Evolutionary conservation across 176 grass and related monocot genomes (phyloP), one percentile per base, ranked within the genome.

Genomic region (Aegilops tauschii): DNA sequence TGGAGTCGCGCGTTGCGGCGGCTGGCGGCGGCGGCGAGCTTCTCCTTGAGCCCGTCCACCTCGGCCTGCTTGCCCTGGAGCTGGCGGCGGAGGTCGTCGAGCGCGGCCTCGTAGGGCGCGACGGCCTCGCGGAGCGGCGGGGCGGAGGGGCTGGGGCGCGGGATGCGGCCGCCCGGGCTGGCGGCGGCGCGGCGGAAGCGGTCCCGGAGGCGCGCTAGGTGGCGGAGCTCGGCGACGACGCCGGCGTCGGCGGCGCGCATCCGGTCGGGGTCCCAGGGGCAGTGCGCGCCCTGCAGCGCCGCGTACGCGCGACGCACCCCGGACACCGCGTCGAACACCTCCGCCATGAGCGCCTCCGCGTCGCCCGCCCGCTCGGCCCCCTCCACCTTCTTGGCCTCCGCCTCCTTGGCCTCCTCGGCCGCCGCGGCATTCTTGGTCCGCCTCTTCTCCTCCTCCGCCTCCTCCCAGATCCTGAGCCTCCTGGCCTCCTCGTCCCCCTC

Each of bases 261-360:
- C 84, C 91, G 89, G 79, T 98, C 90, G 40, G 92, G 90, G 87
- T 98, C 92, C 97, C 97, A 98, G 64, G 97, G 94, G 69, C 90
- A 91, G 82, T 98, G 94, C 67, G 94, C 88, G 65, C 84, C 92
- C 87, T 98, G 97, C 25, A 98, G 92, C 65, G 86, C 78, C 5
- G 89, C 86, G 86, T 98, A 98, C 14, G 94, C 92, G 59, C 90
- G 88, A 18, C 93, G 91, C 87, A 91, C 86, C 4, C 94, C 73
- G 54, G 97, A 98, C 42, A 98, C 94, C 11, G 94, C 83, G 79
- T 91, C 87, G 74, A 98, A 98, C 69, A 98, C 93, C 88, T 98
- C 92, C 21, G 87, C 70, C 82, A 98, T 78, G 40, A 98, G 90
- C n/a, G 79, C 21, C 85, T 94, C 93, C 71, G 95, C 86, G 35